phyloP scores from a whole-genome alignment of 225 moss, liverwort and hornwort genomes.

The Polytrichum commune region DNA sequence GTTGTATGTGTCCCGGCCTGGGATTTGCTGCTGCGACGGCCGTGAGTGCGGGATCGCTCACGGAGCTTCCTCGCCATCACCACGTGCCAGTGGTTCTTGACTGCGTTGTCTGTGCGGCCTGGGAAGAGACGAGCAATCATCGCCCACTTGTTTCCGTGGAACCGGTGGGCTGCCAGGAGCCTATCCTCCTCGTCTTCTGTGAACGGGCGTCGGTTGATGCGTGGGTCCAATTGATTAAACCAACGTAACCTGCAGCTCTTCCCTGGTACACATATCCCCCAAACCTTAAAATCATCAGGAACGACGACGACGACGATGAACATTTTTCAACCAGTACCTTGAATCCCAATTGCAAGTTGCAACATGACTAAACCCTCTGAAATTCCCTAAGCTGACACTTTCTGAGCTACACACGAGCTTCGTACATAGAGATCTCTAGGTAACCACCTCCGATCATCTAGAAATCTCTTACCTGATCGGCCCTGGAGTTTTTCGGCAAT shows the following conservation, averaged over 20 bases:
- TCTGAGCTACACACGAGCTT: not conserved
- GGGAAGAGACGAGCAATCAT: constrained; percentile 97
- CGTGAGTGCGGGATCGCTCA: constrained; percentile 78
- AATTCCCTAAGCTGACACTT: no score
- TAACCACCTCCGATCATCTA: no score
- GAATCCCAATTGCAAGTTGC: no score
- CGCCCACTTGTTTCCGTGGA: constrained; percentile 98
- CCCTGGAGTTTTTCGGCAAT: constrained; percentile 94
- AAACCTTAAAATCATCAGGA: not conserved
- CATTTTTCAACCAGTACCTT: no score
- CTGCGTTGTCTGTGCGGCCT: constrained; percentile 95
- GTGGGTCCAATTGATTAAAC: constrained; percentile 96
- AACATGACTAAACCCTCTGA: no score
- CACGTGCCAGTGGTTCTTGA: constrained; percentile 98
- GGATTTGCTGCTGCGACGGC: constrained; percentile 63
- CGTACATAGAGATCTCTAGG: not conserved
- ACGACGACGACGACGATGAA: not conserved
- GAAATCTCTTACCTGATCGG: constrained; percentile 66
- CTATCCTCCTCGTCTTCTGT: constrained; percentile 93
- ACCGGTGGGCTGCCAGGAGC: constrained; percentile 80
- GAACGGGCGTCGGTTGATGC: constrained; percentile 90
- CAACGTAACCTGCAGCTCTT: constrained; percentile 95
- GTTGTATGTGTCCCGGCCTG: constrained; percentile 35
- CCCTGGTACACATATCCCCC: constrained; percentile 42
- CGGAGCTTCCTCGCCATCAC: constrained; percentile 91